phyloP scores from a whole-genome alignment of 345 rosid genomes.

The Eucalyptus lansdowneana region DNA sequence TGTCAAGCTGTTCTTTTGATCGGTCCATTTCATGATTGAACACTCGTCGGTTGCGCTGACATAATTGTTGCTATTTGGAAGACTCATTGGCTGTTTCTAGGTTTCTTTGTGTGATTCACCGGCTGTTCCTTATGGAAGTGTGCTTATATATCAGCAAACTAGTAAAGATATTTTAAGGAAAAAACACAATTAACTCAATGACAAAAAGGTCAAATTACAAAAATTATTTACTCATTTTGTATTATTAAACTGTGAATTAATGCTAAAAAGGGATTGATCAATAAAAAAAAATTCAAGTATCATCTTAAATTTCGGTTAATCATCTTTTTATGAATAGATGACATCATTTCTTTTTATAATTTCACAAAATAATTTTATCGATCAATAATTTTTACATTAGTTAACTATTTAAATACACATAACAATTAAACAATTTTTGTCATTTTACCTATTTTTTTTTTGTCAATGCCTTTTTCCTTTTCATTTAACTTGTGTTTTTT shows the following conservation, averaged over 20 bases:
- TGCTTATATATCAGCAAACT: neutral
- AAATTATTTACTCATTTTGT: neutral
- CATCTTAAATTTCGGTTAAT: neutral
- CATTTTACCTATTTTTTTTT: neutral
- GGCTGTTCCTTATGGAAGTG: neutral
- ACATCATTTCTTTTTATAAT: neutral
- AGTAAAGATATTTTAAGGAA: neutral
- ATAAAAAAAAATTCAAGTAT: neutral
- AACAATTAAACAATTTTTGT: neutral
- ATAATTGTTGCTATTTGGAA: neutral
- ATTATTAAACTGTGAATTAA: neutral
- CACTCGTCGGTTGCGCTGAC: fast-evolving
- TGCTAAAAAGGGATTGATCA: neutral
- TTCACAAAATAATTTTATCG: neutral
- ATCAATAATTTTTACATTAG: neutral
- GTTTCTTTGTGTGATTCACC: neutral
- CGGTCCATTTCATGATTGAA: neutral
- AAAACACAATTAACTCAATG: too few relatives aligned
- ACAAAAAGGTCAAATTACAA: neutral
- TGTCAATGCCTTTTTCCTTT: neutral
- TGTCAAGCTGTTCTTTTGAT: neutral
- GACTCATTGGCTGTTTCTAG: neutral
- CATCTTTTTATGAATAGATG: neutral
- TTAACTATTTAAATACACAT: neutral
- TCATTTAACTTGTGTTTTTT: neutral